phyloP scores from a whole-genome alignment of 1,284 basidiomycete species.

The Trametes versicolor region DNA sequence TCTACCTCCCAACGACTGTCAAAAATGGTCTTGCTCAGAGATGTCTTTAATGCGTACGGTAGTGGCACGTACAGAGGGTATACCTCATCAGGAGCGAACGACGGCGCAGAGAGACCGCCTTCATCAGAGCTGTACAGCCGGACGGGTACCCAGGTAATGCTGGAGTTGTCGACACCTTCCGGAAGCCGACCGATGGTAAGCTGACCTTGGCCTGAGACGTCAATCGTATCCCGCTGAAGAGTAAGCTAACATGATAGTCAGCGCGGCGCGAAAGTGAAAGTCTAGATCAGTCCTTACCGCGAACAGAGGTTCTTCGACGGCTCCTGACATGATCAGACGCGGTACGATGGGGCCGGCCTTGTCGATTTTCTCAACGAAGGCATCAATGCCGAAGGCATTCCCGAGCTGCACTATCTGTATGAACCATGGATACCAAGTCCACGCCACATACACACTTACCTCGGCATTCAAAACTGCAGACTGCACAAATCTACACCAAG shows the following conservation, averaged over 20 bases:
- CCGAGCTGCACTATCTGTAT: neutral
- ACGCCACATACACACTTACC: slow-evolving; percentile 33
- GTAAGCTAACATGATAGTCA: slow-evolving; percentile 39
- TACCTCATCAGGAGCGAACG: slow-evolving; percentile 47
- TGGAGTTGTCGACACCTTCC: slow-evolving; percentile 47
- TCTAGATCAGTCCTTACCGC: slow-evolving; percentile 32
- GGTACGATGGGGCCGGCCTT: slow-evolving; percentile 56
- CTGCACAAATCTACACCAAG: slow-evolving; percentile 49
- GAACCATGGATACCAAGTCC: neutral
- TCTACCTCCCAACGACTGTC: slow-evolving; percentile 66
- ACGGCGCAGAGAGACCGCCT: slow-evolving; percentile 50
- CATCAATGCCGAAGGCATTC: slow-evolving; percentile 45
- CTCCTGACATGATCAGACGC: slow-evolving; percentile 52
- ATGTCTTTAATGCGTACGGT: neutral
- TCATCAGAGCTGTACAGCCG: slow-evolving; percentile 48
- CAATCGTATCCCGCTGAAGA: slow-evolving; percentile 53
- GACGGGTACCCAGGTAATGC: slow-evolving; percentile 55
- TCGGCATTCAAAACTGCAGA: slow-evolving; percentile 45
- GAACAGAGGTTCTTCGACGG: slow-evolving; percentile 57
- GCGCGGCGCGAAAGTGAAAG: neutral
- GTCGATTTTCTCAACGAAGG: slow-evolving; percentile 51
- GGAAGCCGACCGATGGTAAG: slow-evolving; percentile 54
- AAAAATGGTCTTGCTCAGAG: neutral
- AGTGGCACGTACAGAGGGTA: slow-evolving; percentile 45
- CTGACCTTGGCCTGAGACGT: slow-evolving; percentile 47